These are phyloP conservation scores for Pseudozyma sp. DNA, from an alignment of 1,284 basidiomycete species.

Conservation along the genomic window DNA sequence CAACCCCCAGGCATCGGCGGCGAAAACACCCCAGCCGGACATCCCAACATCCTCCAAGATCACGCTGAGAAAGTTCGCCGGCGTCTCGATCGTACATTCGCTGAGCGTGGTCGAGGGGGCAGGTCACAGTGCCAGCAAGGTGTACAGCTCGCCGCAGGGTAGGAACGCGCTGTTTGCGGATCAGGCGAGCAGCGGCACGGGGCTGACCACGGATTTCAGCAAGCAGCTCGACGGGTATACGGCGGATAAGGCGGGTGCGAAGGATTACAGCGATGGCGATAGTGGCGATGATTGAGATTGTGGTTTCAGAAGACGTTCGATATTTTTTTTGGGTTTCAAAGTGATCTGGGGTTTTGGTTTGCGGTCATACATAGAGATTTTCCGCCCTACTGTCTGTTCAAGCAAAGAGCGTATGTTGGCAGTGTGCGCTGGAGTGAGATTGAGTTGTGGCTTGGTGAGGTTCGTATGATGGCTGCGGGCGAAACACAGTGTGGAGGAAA, in stretches of 20 bases:
- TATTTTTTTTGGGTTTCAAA: not conserved
- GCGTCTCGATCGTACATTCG: slow-evolving; percentile 40
- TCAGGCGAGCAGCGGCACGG: slow-evolving; percentile 15
- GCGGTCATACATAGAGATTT: too few species aligned
- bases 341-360: too few species aligned
- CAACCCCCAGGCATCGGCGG: slow-evolving; percentile 9
- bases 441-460: too few species aligned
- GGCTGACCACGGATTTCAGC: slow-evolving; percentile 13
- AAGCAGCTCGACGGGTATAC: slow-evolving; percentile 30
- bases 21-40: slow-evolving; percentile 12
- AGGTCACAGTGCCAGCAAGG: slow-evolving; percentile 56
- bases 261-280: slow-evolving; percentile 8
- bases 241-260: slow-evolving; percentile 20
- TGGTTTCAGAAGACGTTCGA: not conserved
- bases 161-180: slow-evolving; percentile 60
- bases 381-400: too few species aligned
- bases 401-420: too few species aligned
- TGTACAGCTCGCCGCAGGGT: slow-evolving; percentile 54
- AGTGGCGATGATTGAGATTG: not conserved
- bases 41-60: slow-evolving; percentile 28
- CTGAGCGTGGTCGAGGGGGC: slow-evolving; percentile 57
- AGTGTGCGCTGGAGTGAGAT: too few species aligned
- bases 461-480: not conserved
- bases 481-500: not conserved
- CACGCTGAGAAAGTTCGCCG: slow-evolving; percentile 13